phyloP scores from a whole-genome alignment of 805 yeast species.

The Saccharomycopsis sp. region DNA sequence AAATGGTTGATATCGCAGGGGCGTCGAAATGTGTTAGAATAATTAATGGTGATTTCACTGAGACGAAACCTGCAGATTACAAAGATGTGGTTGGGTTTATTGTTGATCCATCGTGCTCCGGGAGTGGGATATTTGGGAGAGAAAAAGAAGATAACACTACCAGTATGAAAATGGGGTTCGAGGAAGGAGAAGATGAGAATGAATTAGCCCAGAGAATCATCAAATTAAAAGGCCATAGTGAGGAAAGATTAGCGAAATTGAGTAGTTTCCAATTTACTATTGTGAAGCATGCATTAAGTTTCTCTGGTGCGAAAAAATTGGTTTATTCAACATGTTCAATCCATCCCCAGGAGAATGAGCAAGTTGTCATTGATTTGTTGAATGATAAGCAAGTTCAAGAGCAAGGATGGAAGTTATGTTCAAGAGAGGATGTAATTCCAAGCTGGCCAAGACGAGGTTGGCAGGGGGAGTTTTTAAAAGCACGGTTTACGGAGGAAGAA shows the following conservation, averaged over 20 bases:
- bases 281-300: conserved; percentile 79
- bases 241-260: conserved; percentile 60
- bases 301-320: conserved; percentile 69
- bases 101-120: conserved; percentile 97
- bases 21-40: conserved; percentile 40
- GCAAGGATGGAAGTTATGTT: conserved; percentile 71
- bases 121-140: conserved; percentile 95
- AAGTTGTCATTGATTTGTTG: conserved; percentile 76
- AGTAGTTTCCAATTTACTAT: conserved; percentile 84
- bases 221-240: conserved; percentile 32
- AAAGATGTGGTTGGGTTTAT: conserved; percentile 68
- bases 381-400: conserved; percentile 54
- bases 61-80: conserved; percentile 49
- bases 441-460: conserved; percentile 84
- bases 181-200: conserved; percentile 26
- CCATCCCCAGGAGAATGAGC: conserved; percentile 89
- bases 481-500: conserved; percentile 34
- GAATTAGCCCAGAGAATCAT: conserved; percentile 31
- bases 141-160: conserved; percentile 55
- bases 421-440: conserved; percentile 63
- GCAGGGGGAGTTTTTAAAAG: conserved; percentile 54
- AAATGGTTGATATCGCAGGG: conserved; percentile 78
- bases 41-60: conserved; percentile 54
- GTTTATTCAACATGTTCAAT: conserved; percentile 95
- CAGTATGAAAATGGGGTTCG: too few species aligned